Evolutionary conservation across 495 filamentous ascomycete genomes (phyloP), one percentile per base, ranked within the genome.

Genomic region (Annulohypoxylon stygium): DNA sequence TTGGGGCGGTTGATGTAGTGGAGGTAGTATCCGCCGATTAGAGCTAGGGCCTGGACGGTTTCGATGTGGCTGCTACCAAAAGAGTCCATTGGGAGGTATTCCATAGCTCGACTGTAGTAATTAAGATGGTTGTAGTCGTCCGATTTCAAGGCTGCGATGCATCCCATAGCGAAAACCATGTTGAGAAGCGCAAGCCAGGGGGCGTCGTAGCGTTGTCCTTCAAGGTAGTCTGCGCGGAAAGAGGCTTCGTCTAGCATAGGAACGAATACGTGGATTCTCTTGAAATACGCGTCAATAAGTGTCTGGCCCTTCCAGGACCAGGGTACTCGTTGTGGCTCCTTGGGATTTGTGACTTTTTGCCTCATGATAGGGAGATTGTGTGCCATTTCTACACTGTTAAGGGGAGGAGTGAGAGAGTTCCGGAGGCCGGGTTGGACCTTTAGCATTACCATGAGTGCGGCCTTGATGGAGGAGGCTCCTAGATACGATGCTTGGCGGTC

Each of bases 1-100:
- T 93, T 93, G 18, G 92, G 92, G 41, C 92, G 87, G 79, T 92
- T 92, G 72, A 91, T 88, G 78, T 93, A 94, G 80, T 94, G 92
- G 65, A 93, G 86, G 75, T 94, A 94, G 83, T 90, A 93, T 20
- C 92, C 92, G 53, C 90, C 89, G 75, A 93, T 89, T 20, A 94
- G 80, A 12, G 88, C 88, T 10, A 94, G 80, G 1, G 91, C 87
- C 78, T 94, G 92, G 9, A 93, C 85, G 0, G 88, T 88, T 73
- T 93, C 90, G 26, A 94, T 83, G 67, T 90, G 90, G 58, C 88
- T 90, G 78, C 87, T 90, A 5, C 90, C 90, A 58, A 93, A 89
- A 3, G 86, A 86, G 72, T 92, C 90, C 75, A 93, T 84, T 5
- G 84, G 85, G 23, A 94, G 80, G 76, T 91, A 88, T 61, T 89